Percentiles rank a stretch among this genome's conserved stretches.
phyloP scores from a whole-genome alignment of 2,329 filamentous ascomycete genomes.

The Cladosporium oxysporum region DNA sequence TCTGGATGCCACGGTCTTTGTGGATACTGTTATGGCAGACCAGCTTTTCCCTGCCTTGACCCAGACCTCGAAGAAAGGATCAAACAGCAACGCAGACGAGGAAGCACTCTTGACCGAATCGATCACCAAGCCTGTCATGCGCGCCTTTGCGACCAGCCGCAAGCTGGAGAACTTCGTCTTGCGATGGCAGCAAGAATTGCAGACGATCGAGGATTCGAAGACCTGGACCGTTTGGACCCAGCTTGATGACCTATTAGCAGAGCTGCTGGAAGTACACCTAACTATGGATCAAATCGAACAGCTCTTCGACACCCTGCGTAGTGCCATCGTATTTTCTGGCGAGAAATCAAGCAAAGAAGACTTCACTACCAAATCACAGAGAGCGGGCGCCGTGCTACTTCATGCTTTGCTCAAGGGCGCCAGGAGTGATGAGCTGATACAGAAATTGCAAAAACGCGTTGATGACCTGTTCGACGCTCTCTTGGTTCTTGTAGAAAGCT shows the following conservation, averaged over 20 bases:
- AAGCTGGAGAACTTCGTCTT: conserved; percentile 33
- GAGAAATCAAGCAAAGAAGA: neutral
- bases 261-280: conserved; percentile 15
- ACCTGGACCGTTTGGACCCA: conserved; percentile 14
- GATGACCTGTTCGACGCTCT: conserved; percentile 17
- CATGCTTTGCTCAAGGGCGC: conserved; percentile 19
- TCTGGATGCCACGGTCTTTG: conserved; percentile 51
- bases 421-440: conserved; percentile 19
- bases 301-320: neutral
- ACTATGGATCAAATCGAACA: conserved; percentile 11
- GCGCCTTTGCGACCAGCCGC: conserved; percentile 33
- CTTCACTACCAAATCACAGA: neutral
- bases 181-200: conserved; percentile 33
- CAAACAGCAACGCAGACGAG: neutral
- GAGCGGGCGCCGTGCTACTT: neutral
- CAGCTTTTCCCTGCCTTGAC: conserved; percentile 19
- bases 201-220: conserved; percentile 3
- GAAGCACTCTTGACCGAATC: neutral
- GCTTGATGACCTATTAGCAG: conserved; percentile 2
- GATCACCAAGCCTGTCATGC: conserved; percentile 31
- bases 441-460: conserved; percentile 20
- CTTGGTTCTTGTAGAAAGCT: conserved; percentile 14
- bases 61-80: neutral
- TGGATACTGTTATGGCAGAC: conserved; percentile 26
- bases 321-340: neutral